These are phyloP conservation scores for Mesembryanthemum crystallinum DNA, from an alignment of 148 eudicot species.

Conservation along the genomic window DNA sequence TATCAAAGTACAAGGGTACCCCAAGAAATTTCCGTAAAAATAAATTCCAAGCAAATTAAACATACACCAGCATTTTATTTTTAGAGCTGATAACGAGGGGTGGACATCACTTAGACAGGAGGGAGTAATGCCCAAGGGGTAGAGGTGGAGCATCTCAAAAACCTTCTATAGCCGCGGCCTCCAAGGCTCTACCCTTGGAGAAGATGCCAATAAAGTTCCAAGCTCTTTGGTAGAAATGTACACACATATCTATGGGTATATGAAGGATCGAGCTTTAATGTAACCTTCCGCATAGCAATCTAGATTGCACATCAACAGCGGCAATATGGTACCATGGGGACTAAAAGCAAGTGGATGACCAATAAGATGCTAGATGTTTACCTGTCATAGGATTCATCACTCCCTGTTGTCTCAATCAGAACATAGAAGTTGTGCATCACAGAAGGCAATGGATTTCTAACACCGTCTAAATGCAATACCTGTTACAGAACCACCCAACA, in stretches of 20 bases:
- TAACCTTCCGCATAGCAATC: background rate
- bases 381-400: constrained; percentile 86
- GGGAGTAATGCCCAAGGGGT: background rate
- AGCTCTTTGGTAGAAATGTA: background rate
- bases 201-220: background rate
- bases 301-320: background rate
- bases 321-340: background rate
- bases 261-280: background rate
- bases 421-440: constrained; percentile 72
- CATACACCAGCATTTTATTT: background rate
- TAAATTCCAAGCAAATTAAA: background rate
- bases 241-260: background rate
- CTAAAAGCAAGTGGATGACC: background rate
- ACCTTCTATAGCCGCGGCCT: background rate
- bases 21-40: too few relatives aligned
- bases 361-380: constrained; percentile 28
- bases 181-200: background rate
- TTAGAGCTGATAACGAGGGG: background rate
- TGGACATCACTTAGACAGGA: background rate
- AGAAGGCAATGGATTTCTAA: constrained; percentile 84
- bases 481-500: constrained; percentile 34
- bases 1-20: too few relatives aligned
- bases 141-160: background rate
- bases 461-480: constrained; percentile 78
- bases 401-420: constrained; percentile 93